Conservation (phyloP, 768 basidiomycete genomes). For the Leccinum subtestaceum region DNA sequence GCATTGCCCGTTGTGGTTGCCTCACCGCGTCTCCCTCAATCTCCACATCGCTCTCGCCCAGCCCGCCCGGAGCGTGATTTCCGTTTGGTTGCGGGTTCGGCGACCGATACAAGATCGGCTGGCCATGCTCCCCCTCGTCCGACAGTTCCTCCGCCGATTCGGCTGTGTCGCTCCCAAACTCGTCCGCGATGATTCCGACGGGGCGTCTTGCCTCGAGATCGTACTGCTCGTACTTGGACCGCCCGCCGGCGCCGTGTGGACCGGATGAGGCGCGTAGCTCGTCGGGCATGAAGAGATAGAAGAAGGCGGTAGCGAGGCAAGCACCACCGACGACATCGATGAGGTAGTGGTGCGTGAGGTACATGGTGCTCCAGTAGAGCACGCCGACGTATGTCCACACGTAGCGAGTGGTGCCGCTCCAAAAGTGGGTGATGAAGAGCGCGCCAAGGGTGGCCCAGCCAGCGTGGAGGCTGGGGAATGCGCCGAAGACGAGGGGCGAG, state of each 20-base stretch:
- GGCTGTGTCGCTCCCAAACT: conserved; percentile 35
- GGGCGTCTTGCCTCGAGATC: conserved; percentile 57
- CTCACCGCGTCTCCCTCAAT: background rate
- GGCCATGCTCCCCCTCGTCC: conserved; percentile 62
- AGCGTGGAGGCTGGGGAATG: conserved; percentile 92
- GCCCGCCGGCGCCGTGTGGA: conserved; percentile 35
- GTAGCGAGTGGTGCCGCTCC: conserved; percentile 65
- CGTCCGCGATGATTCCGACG: conserved; percentile 28
- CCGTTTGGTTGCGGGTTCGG: conserved; percentile 40
- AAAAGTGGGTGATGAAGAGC: conserved; percentile 92
- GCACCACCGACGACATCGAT: conserved; percentile 96
- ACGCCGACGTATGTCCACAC: conserved; percentile 83
- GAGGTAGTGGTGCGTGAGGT: conserved; percentile 96
- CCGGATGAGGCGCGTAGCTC: conserved; percentile 58
- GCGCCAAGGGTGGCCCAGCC: conserved; percentile 90
- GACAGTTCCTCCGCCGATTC: conserved; percentile 51
- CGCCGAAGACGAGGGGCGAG: conserved; percentile 94
- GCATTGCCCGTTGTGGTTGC: conserved; percentile 6
- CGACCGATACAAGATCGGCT: conserved; percentile 64
- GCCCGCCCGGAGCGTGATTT: background rate
- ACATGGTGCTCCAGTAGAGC: conserved; percentile 99
- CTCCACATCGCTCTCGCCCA: background rate
- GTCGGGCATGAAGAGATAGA: conserved; percentile 86
- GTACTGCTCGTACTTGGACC: conserved; percentile 72
- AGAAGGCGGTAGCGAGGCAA: conserved; percentile 82